Percentiles rank a stretch among this genome's conserved stretches.
These are phyloP conservation scores for Melastoma candidum DNA, from an alignment of 441 rosid species.

Conservation along the genomic window DNA sequence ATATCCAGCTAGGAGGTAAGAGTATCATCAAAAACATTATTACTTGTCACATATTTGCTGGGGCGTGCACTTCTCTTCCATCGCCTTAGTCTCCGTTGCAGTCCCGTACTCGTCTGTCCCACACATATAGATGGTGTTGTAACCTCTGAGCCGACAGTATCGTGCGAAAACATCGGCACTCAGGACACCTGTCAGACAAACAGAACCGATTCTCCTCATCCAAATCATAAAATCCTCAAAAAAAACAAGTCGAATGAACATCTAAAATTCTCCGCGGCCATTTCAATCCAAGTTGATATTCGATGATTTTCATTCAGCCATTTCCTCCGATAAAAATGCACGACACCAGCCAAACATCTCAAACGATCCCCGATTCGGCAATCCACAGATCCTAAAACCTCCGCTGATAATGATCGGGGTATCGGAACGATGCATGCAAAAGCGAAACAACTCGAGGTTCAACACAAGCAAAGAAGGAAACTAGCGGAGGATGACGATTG, in stretches of 20 bases:
- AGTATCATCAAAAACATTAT: background rate
- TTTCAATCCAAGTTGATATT: too few species aligned
- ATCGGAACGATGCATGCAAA: too few species aligned
- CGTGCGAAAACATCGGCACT: constrained; percentile 94
- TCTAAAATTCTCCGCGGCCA: too few species aligned
- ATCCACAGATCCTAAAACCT: too few species aligned
- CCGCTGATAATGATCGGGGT: too few species aligned
- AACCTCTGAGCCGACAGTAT: constrained; percentile 75
- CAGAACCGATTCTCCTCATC: too few species aligned
- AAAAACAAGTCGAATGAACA: background rate
- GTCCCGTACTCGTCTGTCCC: constrained; percentile 99
- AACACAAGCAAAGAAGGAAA: background rate
- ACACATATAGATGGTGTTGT: constrained; percentile 68
- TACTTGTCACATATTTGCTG: constrained; percentile 93
- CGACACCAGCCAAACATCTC: too few species aligned
- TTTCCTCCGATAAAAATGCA: too few species aligned
- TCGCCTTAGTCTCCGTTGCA: constrained; percentile 94
- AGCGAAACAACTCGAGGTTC: background rate
- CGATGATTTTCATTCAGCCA: too few species aligned
- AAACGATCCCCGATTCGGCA: too few species aligned
- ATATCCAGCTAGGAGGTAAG: background rate
- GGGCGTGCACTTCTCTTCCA: constrained; percentile 83
- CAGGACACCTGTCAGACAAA: constrained; percentile 43
- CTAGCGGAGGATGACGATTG: background rate
- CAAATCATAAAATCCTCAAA: background rate